Conservation (phyloP, 805 yeast genomes). For the Cyberlindnera sargentensis region DNA sequence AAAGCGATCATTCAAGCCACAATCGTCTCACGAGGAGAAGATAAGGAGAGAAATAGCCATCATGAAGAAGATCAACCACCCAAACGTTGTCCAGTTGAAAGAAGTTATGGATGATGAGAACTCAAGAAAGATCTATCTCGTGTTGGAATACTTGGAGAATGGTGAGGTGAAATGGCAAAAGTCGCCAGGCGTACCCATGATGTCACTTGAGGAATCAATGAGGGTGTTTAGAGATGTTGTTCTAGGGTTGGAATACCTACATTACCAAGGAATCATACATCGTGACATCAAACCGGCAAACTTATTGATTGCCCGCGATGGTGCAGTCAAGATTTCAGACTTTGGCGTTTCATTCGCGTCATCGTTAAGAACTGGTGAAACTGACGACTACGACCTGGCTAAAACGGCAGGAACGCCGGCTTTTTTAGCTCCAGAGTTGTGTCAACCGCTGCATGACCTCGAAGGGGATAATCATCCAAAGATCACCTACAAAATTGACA, state of each 20-base stretch:
- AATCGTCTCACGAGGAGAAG: constrained; percentile 56
- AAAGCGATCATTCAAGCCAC: constrained; percentile 33
- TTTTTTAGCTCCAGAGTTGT: constrained; percentile 90
- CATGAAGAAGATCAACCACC: constrained; percentile 86
- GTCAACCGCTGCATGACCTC: constrained; percentile 40
- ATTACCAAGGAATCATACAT: constrained; percentile 85
- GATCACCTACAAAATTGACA: constrained; percentile 79
- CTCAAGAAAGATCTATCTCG: constrained; percentile 81
- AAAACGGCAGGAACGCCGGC: constrained; percentile 98
- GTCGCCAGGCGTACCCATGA: constrained; percentile 52
- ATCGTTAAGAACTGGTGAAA: constrained; percentile 33
- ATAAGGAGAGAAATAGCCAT: constrained; percentile 86
- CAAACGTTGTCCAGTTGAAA: constrained; percentile 79
- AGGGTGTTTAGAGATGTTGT: constrained; percentile 76
- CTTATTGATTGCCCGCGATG: constrained; percentile 58
- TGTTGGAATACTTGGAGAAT: constrained; percentile 79
- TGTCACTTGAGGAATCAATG: constrained; percentile 61
- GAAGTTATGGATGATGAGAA: constrained; percentile 85
- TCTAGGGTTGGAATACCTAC: constrained; percentile 85
- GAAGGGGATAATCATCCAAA: constrained; percentile 28
- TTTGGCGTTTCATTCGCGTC: constrained; percentile 88
- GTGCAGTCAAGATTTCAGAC: constrained; percentile 86
- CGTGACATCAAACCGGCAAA: constrained; percentile 96
- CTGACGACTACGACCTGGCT: constrained; percentile 74
- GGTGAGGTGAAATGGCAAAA: constrained; percentile 88